A percentile compares a stretch with the other conserved stretches of the same genome.
phyloP scores from a whole-genome alignment of 345 rosid species.

The Sisymbrium altissimum region DNA sequence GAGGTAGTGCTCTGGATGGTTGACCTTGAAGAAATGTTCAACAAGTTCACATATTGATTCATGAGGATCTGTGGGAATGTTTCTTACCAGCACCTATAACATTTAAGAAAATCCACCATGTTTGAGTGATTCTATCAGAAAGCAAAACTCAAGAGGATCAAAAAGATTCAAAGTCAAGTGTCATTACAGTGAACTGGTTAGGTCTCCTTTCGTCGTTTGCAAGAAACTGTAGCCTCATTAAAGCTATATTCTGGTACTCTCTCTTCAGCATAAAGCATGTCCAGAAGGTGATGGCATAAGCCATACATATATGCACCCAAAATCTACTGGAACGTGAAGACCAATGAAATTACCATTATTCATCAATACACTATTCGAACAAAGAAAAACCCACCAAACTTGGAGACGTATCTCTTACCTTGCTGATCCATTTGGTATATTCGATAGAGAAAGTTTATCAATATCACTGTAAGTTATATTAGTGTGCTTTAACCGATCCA shows the following conservation, averaged over 20 bases:
- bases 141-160: neutral
- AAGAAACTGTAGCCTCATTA: constrained; percentile 86
- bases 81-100: constrained; percentile 75
- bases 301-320: constrained; percentile 90
- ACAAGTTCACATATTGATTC: constrained; percentile 87
- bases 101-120: neutral
- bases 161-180: neutral
- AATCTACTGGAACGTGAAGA: constrained; percentile 46
- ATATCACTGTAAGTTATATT: constrained; percentile 53
- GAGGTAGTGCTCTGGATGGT: constrained; percentile 83
- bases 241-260: constrained; percentile 75
- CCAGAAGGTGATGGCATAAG: constrained; percentile 88
- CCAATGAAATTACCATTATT: neutral
- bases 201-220: constrained; percentile 81
- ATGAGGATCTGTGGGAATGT: constrained; percentile 84
- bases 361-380: neutral
- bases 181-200: constrained; percentile 73
- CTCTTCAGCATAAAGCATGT: constrained; percentile 79
- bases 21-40: constrained; percentile 87
- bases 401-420: constrained; percentile 42
- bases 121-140: neutral
- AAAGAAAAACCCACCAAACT: neutral
- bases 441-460: constrained; percentile 85
- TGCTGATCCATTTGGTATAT: constrained; percentile 68
- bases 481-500: constrained; percentile 39